Base-by-base conservation (phyloP, 2,329 filamentous ascomycete species). In the Blastomyces parvus region DNA sequence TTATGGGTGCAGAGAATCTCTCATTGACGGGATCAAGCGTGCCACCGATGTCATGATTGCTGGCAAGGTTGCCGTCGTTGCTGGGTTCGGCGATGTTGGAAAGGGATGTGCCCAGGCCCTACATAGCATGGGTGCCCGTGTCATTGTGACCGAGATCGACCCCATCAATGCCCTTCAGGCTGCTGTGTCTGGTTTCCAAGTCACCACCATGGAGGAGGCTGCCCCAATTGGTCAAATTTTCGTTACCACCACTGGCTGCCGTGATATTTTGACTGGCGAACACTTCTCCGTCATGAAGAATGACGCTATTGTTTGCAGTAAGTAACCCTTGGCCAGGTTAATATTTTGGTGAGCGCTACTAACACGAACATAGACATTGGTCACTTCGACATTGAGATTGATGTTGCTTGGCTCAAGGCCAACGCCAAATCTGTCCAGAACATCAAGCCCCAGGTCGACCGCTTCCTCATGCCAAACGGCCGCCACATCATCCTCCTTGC, bases 21-120 rank as follows among this genome's bases (percentile, higher is more conserved):
- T 99, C 73, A 88, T 99, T 75, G 94, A 99, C 80, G 94, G 94
- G 79, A 97, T 99, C 88, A 99, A 97, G 90, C 93, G 93, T 83
- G 93, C 94, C 73, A 99, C 94, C 80, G 93, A 99, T 84, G 94
- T 97, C 81, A 99, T 99, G 94, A 93, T 97, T 84, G 94, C 94
- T 76, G 94, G 94, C 80, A 97, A 99, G 89, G 87, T 97, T 74
- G 91, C 90, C 70, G 92, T 97, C 71, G 94, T 99, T 71, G 94
- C 94, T 74, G 94, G 94, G 79, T 99, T 88, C 84, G 93, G 93
- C 87, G 93, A 99, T 81, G 94, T 99, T 79, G 93, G 93, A 79
- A 99, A 99, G 88, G 93, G 93, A 73, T 97, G 94, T 79, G 92
- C 93, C 74, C 86, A 94, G 83, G 93, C 93, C 75, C 91, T 99